Percentiles rank a stretch among this genome's conserved stretches.
phyloP scores from a whole-genome alignment of 2,329 filamentous ascomycete species.

The Juglanconis juglandina region DNA sequence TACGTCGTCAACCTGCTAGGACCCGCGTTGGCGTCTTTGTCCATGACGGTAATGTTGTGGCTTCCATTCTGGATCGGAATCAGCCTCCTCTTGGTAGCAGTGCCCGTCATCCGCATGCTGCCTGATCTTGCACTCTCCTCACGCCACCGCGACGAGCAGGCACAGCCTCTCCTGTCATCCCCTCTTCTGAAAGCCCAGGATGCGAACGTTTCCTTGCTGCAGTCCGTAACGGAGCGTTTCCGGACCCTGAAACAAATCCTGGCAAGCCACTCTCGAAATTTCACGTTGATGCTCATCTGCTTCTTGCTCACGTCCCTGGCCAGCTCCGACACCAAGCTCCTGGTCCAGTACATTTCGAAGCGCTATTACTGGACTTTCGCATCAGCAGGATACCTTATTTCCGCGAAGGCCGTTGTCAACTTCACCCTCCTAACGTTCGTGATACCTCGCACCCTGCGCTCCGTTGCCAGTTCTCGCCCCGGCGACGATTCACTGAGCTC shows the following conservation, averaged over 20 bases:
- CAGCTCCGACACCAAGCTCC: slow-evolving; percentile 48
- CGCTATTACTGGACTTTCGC: slow-evolving; percentile 45
- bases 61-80: slow-evolving; percentile 43
- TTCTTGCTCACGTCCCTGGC: slow-evolving; percentile 48
- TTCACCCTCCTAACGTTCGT: slow-evolving; percentile 41
- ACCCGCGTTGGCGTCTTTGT: slow-evolving; percentile 42
- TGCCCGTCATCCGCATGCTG: slow-evolving; percentile 30
- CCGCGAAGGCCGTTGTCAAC: slow-evolving; percentile 46
- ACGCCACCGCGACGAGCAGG: slow-evolving; percentile 29
- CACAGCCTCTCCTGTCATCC: slow-evolving; percentile 36
- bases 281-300: slow-evolving; percentile 39
- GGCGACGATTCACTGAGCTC: slow-evolving; percentile 20
- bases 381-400: slow-evolving; percentile 45
- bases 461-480: slow-evolving; percentile 6
- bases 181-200: slow-evolving; percentile 35
- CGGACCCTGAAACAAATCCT: slow-evolving; percentile 31
- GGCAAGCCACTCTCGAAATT: slow-evolving; percentile 37
- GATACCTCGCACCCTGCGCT: slow-evolving; percentile 36
- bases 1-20: slow-evolving; percentile 45
- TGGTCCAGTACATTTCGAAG: slow-evolving; percentile 49
- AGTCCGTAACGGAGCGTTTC: slow-evolving; percentile 27
- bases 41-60: slow-evolving; percentile 42
- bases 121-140: slow-evolving; percentile 18
- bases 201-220: slow-evolving; percentile 19
- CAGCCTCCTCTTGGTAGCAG: slow-evolving; percentile 31